A percentile compares a stretch with the other conserved stretches of the same genome.
Evolutionary conservation across 176 grass and related monocot species (phyloP).

Genomic region (Aegilops longissima): DNA sequence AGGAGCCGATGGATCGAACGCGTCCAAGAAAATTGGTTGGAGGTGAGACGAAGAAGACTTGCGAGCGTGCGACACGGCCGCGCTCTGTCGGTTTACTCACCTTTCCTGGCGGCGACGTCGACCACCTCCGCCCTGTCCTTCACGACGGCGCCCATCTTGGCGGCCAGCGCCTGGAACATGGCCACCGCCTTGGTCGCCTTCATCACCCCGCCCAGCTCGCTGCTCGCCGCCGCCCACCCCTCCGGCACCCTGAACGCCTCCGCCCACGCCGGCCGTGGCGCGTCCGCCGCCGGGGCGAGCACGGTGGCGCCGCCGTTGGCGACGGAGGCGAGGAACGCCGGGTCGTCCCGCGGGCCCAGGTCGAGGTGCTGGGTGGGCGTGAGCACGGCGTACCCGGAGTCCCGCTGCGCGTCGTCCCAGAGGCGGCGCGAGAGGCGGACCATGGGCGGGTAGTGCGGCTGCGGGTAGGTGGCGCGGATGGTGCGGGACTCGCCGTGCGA

Average conservation of each 20-base stretch:
- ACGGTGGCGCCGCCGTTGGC: constrained; percentile 19
- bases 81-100: not conserved
- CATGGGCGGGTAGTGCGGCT: constrained; percentile 76
- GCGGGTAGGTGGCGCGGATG: constrained; percentile 80
- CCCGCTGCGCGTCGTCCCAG: constrained; percentile 57
- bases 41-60: not conserved
- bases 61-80: not conserved
- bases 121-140: constrained; percentile 59
- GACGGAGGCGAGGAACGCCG: constrained; percentile 16
- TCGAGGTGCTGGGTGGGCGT: constrained; percentile 69
- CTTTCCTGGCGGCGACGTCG: constrained; percentile 40
- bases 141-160: constrained; percentile 51
- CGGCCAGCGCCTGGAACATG: constrained; percentile 87
- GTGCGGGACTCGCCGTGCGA: constrained; percentile 97
- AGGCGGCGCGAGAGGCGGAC: constrained; percentile 56
- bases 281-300: not conserved
- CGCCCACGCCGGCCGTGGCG: constrained; percentile 15
- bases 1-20: not conserved
- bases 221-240: constrained; percentile 57
- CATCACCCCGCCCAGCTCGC: constrained; percentile 59
- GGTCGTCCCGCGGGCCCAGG: constrained; percentile 44
- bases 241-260: constrained; percentile 50
- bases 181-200: constrained; percentile 91
- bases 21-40: not conserved
- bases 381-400: constrained; percentile 70